Conservation (phyloP, 73 alveolate species). For the Paramecium sexaurelia region DNA sequence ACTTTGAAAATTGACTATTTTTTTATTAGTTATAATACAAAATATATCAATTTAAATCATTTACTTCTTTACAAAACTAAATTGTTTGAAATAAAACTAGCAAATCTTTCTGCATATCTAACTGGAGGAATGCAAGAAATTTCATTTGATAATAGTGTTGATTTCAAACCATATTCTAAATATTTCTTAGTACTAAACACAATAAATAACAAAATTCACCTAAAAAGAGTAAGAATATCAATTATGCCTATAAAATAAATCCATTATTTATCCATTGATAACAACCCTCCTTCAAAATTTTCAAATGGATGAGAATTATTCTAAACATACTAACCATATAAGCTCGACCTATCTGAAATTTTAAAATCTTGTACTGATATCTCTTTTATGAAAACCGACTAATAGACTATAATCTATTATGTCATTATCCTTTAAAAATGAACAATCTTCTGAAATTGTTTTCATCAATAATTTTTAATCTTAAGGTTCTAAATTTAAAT, state of each 20-base stretch:
- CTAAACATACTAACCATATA: neutral
- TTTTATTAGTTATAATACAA: neutral
- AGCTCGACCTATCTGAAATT: slow-evolving; percentile 12
- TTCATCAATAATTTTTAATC: slow-evolving; percentile 65
- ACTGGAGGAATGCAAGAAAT: slow-evolving; percentile 33
- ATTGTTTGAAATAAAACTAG: neutral
- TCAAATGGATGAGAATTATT: slow-evolving; percentile 30
- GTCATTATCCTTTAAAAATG: slow-evolving; percentile 73
- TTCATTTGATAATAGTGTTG: neutral
- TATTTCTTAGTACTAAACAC: slow-evolving; percentile 71
- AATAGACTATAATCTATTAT: slow-evolving; percentile 91
- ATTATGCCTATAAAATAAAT: slow-evolving; percentile 92
- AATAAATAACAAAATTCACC: neutral
- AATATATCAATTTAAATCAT: neutral
- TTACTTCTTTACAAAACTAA: neutral
- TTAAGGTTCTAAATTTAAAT: slow-evolving; percentile 25
- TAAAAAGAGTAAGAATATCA: slow-evolving; percentile 85
- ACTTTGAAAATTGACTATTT: slow-evolving; percentile 18
- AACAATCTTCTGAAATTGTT: slow-evolving; percentile 79
- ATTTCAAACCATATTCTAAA: slow-evolving; percentile 76
- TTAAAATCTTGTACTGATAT: slow-evolving; percentile 61
- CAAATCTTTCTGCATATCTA: neutral
- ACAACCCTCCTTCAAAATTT: slow-evolving; percentile 81
- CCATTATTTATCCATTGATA: slow-evolving; percentile 71
- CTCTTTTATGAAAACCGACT: slow-evolving; percentile 83